phyloP scores from a whole-genome alignment of 2,329 filamentous ascomycete species.

The Kalaharituber pfeilii region DNA sequence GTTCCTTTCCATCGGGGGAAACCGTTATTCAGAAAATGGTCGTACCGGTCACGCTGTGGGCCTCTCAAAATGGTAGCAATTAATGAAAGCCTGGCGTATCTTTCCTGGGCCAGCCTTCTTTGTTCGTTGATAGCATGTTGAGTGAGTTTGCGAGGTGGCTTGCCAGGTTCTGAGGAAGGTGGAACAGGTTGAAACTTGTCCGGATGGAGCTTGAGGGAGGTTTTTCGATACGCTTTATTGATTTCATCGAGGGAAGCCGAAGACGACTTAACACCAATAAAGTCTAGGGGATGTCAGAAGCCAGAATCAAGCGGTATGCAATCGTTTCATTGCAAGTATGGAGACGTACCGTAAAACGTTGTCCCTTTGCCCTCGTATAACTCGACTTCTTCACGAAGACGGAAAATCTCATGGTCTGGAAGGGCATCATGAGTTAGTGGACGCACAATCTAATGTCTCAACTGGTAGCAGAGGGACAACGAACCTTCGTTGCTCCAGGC shows the following conservation, averaged over 20 bases:
- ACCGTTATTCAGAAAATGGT: conserved; percentile 81
- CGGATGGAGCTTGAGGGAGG: conserved; percentile 65
- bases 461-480: conserved; percentile 17
- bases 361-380: conserved; percentile 56
- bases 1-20: conserved; percentile 96
- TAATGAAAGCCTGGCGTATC: conserved; percentile 68
- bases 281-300: conserved; percentile 46
- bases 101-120: conserved; percentile 63
- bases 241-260: conserved; percentile 70
- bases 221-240: conserved; percentile 85
- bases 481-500: conserved; percentile 79
- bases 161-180: conserved; percentile 47
- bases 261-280: conserved; percentile 53
- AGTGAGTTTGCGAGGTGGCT: conserved; percentile 46
- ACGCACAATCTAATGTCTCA: not conserved
- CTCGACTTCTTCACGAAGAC: conserved; percentile 71
- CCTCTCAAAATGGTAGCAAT: conserved; percentile 76
- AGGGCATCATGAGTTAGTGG: not conserved
- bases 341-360: conserved; percentile 59
- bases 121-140: conserved; percentile 48
- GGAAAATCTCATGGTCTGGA: conserved; percentile 92
- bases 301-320: conserved; percentile 36
- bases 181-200: conserved; percentile 88
- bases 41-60: conserved; percentile 66
- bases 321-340: too few relatives aligned